Conservation (phyloP, 495 filamentous ascomycete genomes). For the Aspergillus haitiensis region DNA sequence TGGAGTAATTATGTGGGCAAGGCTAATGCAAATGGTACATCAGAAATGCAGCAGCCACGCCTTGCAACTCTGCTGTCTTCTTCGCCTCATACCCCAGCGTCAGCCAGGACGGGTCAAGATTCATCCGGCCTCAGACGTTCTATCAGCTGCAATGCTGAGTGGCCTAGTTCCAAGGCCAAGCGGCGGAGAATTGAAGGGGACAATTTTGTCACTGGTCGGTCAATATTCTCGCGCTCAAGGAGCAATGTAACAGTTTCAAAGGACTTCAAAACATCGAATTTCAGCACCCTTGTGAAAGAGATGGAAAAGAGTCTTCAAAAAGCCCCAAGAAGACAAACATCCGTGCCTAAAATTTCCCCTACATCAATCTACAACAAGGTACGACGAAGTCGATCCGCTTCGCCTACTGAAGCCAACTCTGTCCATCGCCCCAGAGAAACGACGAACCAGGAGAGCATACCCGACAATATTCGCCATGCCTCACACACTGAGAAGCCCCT, state of each 20-base stretch:
- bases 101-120: constrained; percentile 42
- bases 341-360: constrained; percentile 58
- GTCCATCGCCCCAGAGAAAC: constrained; percentile 9
- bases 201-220: constrained; percentile 35
- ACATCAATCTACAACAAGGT: constrained; percentile 42
- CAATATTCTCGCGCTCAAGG: constrained; percentile 49
- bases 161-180: constrained; percentile 58
- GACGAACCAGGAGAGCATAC: constrained; percentile 14
- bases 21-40: constrained; percentile 39
- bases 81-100: constrained; percentile 62
- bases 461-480: constrained; percentile 10
- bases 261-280: constrained; percentile 56
- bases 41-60: constrained; percentile 47
- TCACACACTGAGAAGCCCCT: constrained; percentile 18
- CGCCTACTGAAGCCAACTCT: constrained; percentile 45
- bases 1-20: constrained; percentile 75
- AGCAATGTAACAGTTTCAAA: constrained; percentile 52
- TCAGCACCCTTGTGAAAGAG: constrained; percentile 63
- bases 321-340: constrained; percentile 29
- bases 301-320: constrained; percentile 62
- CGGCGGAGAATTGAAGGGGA: constrained; percentile 40
- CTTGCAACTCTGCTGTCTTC: constrained; percentile 69
- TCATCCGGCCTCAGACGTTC: constrained; percentile 62
- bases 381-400: constrained; percentile 40
- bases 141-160: constrained; percentile 69